A percentile compares a stretch with the other conserved stretches of the same genome.
Conservation (phyloP, 2,329 filamentous ascomycete genomes). For the Ceratocystis huliohia region DNA sequence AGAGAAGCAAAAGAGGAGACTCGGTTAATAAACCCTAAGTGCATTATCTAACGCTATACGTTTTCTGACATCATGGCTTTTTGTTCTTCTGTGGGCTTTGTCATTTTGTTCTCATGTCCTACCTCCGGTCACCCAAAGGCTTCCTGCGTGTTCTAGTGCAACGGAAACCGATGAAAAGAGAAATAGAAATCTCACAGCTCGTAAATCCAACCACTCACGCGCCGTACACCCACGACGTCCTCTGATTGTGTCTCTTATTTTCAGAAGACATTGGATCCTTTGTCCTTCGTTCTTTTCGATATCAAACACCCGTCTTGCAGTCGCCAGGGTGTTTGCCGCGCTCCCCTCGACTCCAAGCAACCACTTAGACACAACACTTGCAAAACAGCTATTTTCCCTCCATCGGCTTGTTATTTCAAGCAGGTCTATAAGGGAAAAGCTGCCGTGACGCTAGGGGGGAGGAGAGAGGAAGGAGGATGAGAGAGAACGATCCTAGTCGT, state of each 20-base stretch:
- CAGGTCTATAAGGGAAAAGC: not conserved
- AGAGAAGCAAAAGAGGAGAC: not conserved
- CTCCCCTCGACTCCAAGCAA: not conserved
- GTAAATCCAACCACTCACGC: not conserved
- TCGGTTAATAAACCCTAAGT: not conserved
- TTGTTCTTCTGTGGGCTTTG: too few species aligned
- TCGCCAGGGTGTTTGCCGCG: too few species aligned
- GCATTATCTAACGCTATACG: rapidly evolving
- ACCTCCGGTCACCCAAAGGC: not conserved
- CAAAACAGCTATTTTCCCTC: not conserved
- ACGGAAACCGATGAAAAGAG: not conserved
- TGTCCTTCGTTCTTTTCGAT: too few species aligned
- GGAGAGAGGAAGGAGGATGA: not conserved
- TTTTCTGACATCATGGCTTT: too few species aligned
- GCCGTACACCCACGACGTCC: too few species aligned
- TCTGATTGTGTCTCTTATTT: not conserved
- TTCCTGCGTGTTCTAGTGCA: not conserved
- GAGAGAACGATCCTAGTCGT: not conserved
- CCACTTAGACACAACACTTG: not conserved
- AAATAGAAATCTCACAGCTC: not conserved
- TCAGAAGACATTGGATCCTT: too few species aligned
- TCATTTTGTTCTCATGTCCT: not conserved
- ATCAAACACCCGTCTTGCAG: too few species aligned
- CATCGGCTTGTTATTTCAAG: not conserved
- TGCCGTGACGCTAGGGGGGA: not conserved